A percentile compares a stretch with the other conserved stretches of the same genome.
Conservation (phyloP, 768 basidiomycete genomes). For the Pleurotus pulmonarius region DNA sequence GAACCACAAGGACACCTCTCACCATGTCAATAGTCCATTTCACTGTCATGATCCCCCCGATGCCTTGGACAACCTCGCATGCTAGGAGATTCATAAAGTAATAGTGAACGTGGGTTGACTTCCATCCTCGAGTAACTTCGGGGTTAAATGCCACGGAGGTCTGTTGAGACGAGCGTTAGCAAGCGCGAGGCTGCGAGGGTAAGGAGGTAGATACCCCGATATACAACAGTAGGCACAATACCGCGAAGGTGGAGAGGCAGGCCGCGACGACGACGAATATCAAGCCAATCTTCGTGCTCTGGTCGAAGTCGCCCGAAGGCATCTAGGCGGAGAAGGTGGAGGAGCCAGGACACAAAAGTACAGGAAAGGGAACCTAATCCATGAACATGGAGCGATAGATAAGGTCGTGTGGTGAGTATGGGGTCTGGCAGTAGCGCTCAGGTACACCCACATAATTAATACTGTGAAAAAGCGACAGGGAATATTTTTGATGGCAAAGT, state of each 20-base stretch:
- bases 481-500: too few relatives aligned
- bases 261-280: slow-evolving; percentile 26
- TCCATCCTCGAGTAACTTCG: slow-evolving; percentile 23
- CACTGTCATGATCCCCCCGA: slow-evolving; percentile 31
- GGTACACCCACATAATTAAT: not conserved
- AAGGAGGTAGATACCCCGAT: slow-evolving; percentile 18
- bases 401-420: too few relatives aligned
- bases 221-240: slow-evolving; percentile 22
- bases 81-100: slow-evolving; percentile 28
- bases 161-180: slow-evolving; percentile 15
- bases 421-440: not conserved
- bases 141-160: slow-evolving; percentile 19
- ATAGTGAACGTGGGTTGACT: slow-evolving; percentile 27
- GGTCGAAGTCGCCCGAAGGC: not conserved
- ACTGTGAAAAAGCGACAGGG: too few relatives aligned
- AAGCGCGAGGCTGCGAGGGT: not conserved
- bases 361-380: not conserved
- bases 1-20: slow-evolving; percentile 10
- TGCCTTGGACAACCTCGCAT: slow-evolving; percentile 27
- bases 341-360: not conserved
- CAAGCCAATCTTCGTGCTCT: slow-evolving; percentile 18
- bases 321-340: not conserved
- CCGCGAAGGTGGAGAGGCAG: slow-evolving; percentile 23
- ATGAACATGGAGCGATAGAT: too few relatives aligned
- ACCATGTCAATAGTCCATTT: slow-evolving; percentile 30